Percentiles rank a stretch among this genome's conserved stretches.
phyloP scores from a whole-genome alignment of 441 rosid genomes.

The Adansonia madagascariensis region DNA sequence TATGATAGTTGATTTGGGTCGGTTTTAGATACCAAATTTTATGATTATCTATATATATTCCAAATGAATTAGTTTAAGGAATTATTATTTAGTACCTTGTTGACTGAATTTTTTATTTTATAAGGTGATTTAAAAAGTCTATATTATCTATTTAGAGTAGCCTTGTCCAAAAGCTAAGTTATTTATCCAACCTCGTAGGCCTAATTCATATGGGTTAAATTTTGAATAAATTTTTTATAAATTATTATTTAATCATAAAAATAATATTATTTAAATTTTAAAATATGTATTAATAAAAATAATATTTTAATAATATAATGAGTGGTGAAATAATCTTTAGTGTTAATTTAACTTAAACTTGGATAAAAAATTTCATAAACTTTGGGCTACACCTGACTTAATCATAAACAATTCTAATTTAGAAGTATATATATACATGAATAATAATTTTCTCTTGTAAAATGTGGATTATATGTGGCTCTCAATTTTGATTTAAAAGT shows the following conservation, averaged over 20 bases:
- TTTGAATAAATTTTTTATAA: too few relatives aligned
- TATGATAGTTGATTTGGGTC: constrained; percentile 16
- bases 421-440: background rate
- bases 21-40: background rate
- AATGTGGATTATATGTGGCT: background rate
- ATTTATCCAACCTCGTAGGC: too few relatives aligned
- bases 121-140: background rate
- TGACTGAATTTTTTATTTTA: background rate
- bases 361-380: too few relatives aligned
- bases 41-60: background rate
- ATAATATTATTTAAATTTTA: too few relatives aligned
- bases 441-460: background rate
- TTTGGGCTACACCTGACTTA: too few relatives aligned
- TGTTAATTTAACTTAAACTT: too few relatives aligned
- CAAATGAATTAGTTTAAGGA: background rate
- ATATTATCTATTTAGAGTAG: background rate
- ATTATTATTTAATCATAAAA: too few relatives aligned
- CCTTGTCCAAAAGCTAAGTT: background rate
- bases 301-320: too few relatives aligned
- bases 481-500: background rate
- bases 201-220: too few relatives aligned
- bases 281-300: too few relatives aligned
- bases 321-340: too few relatives aligned
- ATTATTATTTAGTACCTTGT: background rate
- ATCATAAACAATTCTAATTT: too few relatives aligned